phyloP scores from a whole-genome alignment of 805 yeast genomes.

The Spathaspora sp. region DNA sequence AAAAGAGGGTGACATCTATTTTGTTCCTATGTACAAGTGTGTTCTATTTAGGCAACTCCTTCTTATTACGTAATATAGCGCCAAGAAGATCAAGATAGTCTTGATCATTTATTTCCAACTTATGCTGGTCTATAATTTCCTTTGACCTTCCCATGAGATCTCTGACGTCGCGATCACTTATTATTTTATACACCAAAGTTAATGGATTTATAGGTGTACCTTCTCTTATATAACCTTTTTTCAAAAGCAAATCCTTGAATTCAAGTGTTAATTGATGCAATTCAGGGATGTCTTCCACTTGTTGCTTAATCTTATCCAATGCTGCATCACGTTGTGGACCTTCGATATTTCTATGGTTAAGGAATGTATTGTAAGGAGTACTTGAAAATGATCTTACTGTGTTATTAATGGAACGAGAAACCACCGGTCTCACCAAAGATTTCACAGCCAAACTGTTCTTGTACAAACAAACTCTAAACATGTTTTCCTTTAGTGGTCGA shows the following conservation, averaged over 20 bases:
- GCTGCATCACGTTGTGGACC: slow-evolving; percentile 9
- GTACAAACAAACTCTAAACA: background rate
- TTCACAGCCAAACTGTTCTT: background rate
- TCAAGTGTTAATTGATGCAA: slow-evolving; percentile 23
- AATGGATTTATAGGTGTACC: slow-evolving; percentile 31
- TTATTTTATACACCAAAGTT: slow-evolving; percentile 32
- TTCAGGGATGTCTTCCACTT: slow-evolving; percentile 25
- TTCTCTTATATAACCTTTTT: slow-evolving; percentile 27
- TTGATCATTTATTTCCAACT: slow-evolving; percentile 26
- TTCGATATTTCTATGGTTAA: slow-evolving; percentile 4
- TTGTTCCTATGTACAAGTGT: slow-evolving; percentile 2
- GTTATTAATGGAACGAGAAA: background rate
- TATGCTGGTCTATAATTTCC: slow-evolving; percentile 27
- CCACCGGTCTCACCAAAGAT: background rate
- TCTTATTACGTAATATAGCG: slow-evolving; percentile 4
- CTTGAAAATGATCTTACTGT: background rate
- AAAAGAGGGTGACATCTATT: background rate
- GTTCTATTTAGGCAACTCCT: background rate
- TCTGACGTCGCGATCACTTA: slow-evolving; percentile 34
- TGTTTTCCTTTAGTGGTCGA: background rate
- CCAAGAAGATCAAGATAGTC: slow-evolving; percentile 26
- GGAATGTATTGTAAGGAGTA: slow-evolving; percentile 3
- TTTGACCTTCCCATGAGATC: slow-evolving; percentile 24
- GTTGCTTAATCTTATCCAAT: slow-evolving; percentile 13
- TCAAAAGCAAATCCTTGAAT: slow-evolving; percentile 26